Percentiles rank a stretch among this genome's conserved stretches.
Conservation (phyloP, 129 eudicot genomes). For the Deinandra increscens region DNA sequence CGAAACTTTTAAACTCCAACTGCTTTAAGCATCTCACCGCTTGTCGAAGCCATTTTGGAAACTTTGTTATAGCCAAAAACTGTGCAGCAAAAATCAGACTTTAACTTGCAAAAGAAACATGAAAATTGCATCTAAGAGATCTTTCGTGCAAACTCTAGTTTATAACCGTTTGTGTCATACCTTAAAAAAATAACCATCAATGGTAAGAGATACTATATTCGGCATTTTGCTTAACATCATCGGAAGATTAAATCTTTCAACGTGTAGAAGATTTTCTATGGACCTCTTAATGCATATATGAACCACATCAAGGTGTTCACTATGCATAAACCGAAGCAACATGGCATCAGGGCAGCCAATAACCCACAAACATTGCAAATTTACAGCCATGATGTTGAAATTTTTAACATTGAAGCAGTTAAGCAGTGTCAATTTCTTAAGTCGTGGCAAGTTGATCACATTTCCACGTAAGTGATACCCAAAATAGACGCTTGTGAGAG, state of each 20-base stretch:
- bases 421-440: not conserved
- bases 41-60: constrained; percentile 19
- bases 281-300: not conserved
- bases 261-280: not conserved
- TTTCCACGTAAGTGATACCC: not conserved
- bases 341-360: constrained; percentile 12
- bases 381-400: constrained; percentile 13
- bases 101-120: not conserved
- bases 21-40: not conserved
- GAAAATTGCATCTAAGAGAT: not conserved
- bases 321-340: constrained; percentile 8
- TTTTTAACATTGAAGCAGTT: constrained; percentile 1
- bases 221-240: constrained; percentile 10
- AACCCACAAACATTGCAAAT: not conserved
- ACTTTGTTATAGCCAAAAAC: constrained; percentile 9
- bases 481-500: not conserved
- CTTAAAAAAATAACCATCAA: constrained; percentile 17
- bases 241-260: constrained; percentile 1
- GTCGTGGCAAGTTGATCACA: constrained; percentile 17
- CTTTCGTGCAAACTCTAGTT: not conserved
- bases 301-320: not conserved
- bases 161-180: constrained; percentile 10
- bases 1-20: not conserved
- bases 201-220: not conserved
- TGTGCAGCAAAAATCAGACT: not conserved